These are phyloP conservation scores for Hymenotorrendiella dingleyae DNA, from an alignment of 2,329 filamentous ascomycete species.

Conservation along the genomic window DNA sequence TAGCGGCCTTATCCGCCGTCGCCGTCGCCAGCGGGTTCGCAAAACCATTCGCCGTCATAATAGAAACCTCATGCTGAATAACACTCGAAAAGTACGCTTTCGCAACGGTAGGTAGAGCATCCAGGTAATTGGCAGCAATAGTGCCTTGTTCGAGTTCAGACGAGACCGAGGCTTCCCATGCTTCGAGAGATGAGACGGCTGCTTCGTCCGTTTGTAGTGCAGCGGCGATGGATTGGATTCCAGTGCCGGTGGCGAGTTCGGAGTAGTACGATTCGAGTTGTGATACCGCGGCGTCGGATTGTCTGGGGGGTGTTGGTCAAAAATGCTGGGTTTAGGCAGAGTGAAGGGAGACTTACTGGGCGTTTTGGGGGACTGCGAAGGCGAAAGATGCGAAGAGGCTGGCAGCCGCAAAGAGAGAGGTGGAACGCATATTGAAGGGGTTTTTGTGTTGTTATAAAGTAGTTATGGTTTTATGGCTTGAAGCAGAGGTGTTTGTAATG, in stretches of 20 bases:
- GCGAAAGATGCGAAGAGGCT: conserved; percentile 1
- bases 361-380: neutral
- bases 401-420: neutral
- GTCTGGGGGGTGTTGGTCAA: neutral
- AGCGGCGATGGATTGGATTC: neutral
- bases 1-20: neutral
- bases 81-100: neutral
- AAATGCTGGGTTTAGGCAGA: no score
- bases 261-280: neutral
- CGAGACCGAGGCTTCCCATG: neutral
- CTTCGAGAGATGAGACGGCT: neutral
- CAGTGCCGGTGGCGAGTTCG: neutral
- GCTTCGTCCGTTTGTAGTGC: neutral
- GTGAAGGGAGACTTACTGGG: neutral
- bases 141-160: neutral
- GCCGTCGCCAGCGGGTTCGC: neutral
- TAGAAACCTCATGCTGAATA: neutral
- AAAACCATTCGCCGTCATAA: conserved; percentile 1
- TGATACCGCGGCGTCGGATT: neutral
- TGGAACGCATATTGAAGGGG: neutral
- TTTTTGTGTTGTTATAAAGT: neutral
- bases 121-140: neutral
- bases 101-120: neutral
- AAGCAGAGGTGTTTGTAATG: neutral
- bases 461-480: no score